Base-by-base conservation (phyloP, 140 eudicot genomes). In the Oenanthe javanica region DNA sequence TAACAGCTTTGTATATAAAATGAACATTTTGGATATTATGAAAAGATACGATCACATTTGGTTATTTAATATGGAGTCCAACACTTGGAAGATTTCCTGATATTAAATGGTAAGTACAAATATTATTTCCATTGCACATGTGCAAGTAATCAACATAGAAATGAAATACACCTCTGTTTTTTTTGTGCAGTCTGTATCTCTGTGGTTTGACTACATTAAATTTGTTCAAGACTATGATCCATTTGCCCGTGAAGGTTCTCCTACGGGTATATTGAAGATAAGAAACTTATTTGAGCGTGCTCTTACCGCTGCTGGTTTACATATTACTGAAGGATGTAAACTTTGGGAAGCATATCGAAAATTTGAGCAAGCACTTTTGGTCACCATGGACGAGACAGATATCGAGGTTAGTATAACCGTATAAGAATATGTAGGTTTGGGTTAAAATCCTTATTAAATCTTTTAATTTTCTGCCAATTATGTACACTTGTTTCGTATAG, bases 201-300 rank as follows among this genome's bases (percentile, higher is more conserved):
- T 92, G 11, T 92, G 97, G 99, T 85, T 86, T 84, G 99, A 95
- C 85, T 95, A 89, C 85, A 38, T 92, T 70, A 87, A 86, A 66
- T 95, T 95, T 88, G 83, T 95, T 54, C 86, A 86, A 88, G 97
- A 90, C 47, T 66, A 83, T 76, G 96, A 92, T 82, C 87, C 92
- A 69, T 87, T 85, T 31, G 89, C 88, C 51, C 79, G 79, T 40
- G 92, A 87, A 83, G 84, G 90, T 86, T 89, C 97, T 80, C 83
- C 89, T 21, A 83, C 80, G 80, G 97, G 97, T 67, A 84, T 89
- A 70, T 88, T 88, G n/a, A 95, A 92, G 85, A 87, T 88, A 70
- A 89, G 97, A 79, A 86, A 90, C 82, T 89, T 95, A 27, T 95
- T 95, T 78, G 97, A 95, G 89, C 95, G 91, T 81, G 99, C 97